Evolutionary conservation across 768 basidiomycete genomes (phyloP).

Genomic region (Amanita molliuscula): DNA sequence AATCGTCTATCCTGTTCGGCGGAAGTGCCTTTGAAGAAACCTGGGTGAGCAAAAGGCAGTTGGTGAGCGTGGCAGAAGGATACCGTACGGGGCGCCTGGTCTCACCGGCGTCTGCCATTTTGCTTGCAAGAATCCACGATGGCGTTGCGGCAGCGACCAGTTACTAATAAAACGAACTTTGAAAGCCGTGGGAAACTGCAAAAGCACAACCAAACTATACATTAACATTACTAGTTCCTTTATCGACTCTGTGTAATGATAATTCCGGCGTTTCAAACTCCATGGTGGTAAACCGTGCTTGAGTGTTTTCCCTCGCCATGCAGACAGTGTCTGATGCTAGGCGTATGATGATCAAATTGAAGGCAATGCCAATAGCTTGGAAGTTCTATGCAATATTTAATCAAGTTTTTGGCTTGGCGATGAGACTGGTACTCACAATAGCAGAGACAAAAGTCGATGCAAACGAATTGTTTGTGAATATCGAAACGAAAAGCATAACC

Average conservation of each 20-base stretch:
- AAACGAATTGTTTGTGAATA: constrained; percentile 1
- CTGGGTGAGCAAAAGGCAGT: constrained; percentile 26
- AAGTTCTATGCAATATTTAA: neutral
- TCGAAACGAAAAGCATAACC: neutral
- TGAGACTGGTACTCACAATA: neutral
- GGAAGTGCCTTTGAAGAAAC: constrained; percentile 87
- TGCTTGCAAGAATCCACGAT: constrained; percentile 1
- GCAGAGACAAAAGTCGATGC: neutral
- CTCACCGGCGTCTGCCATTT: constrained; percentile 55
- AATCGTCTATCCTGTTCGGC: constrained; percentile 89
- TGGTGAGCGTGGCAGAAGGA: constrained; percentile 13
- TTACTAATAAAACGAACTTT: neutral
- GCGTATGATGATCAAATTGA: constrained; percentile 5
- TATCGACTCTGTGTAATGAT: neutral
- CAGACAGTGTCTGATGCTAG: neutral
- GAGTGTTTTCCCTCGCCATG: neutral
- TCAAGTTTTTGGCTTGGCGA: neutral
- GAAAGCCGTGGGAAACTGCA: neutral
- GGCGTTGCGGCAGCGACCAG: neutral
- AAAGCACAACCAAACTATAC: neutral
- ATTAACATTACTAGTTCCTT: neutral
- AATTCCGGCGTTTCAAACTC: neutral
- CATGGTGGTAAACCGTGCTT: neutral
- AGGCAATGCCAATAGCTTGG: constrained; percentile 1
- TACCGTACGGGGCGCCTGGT: constrained; percentile 16